These are phyloP conservation scores for Diutina neorugosa DNA, from an alignment of 1,139 yeast genomes.

Conservation along the genomic window DNA sequence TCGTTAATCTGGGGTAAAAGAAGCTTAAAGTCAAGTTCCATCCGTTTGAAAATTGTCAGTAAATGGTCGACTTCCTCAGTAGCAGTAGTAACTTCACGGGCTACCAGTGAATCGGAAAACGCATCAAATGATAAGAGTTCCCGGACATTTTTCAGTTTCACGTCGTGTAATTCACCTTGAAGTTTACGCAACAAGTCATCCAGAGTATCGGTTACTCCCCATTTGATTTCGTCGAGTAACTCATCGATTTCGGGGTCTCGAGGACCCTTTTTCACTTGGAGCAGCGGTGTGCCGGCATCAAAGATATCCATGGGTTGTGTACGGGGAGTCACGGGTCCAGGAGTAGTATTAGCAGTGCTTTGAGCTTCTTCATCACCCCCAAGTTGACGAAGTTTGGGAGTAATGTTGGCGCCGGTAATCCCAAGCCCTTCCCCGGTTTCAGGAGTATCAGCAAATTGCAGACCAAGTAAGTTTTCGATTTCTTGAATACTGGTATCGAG, in stretches of 20 bases:
- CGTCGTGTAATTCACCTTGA: constrained; percentile 23
- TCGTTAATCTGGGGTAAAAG: constrained; percentile 1
- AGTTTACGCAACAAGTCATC: constrained; percentile 44
- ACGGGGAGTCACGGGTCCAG: not conserved
- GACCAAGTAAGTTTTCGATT: constrained; percentile 9
- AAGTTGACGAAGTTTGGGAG: not conserved
- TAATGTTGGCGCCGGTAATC: not conserved
- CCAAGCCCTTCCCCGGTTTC: not conserved
- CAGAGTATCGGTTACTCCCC: constrained; percentile 59
- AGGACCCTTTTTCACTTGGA: constrained; percentile 17
- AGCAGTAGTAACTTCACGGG: constrained; percentile 29
- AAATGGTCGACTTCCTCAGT: constrained; percentile 56
- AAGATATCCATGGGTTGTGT: not conserved
- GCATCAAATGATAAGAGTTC: constrained; percentile 26
- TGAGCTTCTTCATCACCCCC: not conserved
- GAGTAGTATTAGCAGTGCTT: not conserved
- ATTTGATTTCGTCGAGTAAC: constrained; percentile 59
- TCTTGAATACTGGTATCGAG: constrained; percentile 29
- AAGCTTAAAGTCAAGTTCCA: constrained; percentile 26
- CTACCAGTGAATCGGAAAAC: constrained; percentile 21
- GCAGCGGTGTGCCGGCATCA: not conserved
- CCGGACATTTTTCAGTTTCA: constrained; percentile 26
- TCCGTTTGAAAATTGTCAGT: constrained; percentile 32
- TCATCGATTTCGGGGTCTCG: constrained; percentile 42
- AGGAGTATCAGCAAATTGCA: not conserved